These are phyloP conservation scores for Fraxinus paxiana DNA, from an alignment of 305 asterid species.

Conservation along the genomic window DNA sequence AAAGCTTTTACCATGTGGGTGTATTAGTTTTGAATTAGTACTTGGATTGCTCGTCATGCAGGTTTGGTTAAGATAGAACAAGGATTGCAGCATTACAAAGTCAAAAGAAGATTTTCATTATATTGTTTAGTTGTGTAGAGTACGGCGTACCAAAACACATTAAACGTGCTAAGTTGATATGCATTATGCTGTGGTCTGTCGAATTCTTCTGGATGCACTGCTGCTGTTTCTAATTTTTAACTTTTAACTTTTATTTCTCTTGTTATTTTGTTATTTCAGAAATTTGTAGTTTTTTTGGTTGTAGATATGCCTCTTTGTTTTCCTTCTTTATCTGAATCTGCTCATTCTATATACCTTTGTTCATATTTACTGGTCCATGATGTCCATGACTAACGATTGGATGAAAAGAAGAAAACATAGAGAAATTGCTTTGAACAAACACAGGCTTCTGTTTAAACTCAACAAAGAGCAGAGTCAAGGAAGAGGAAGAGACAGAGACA, in stretches of 20 bases:
- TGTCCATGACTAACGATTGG: neutral
- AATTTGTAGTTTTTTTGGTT: neutral
- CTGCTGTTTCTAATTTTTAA: neutral
- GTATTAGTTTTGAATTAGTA: neutral
- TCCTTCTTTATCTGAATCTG: neutral
- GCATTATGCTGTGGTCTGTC: neutral
- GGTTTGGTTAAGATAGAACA: conserved; percentile 2
- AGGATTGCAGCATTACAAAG: neutral
- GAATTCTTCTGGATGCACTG: neutral
- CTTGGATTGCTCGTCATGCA: neutral
- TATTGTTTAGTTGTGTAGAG: neutral
- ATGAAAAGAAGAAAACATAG: neutral
- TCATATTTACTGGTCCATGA: neutral
- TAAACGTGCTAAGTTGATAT: neutral
- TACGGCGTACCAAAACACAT: neutral
- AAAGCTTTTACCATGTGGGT: neutral
- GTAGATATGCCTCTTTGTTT: neutral
- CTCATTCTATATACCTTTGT: neutral
- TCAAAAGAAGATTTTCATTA: neutral
- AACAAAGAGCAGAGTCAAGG: neutral
- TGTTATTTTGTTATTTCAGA: neutral
- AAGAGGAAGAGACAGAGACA: neutral
- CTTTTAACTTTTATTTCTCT: neutral
- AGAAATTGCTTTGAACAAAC: neutral
- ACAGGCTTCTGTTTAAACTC: neutral